These are phyloP conservation scores for Letharia lupina DNA, from an alignment of 495 filamentous ascomycete species.

Conservation along the genomic window DNA sequence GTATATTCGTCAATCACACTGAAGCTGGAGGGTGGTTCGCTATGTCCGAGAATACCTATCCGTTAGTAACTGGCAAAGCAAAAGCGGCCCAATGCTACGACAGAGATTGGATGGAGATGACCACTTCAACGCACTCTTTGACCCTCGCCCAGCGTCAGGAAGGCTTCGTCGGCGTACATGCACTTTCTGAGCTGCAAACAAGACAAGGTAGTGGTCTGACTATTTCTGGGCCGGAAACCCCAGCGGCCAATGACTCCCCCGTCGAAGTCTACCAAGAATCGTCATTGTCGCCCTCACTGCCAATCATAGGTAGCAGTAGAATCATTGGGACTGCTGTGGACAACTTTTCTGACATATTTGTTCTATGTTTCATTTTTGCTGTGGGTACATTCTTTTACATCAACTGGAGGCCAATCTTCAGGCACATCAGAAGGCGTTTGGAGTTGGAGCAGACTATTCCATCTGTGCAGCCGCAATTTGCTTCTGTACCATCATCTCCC, in stretches of 20 bases:
- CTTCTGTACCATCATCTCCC: constrained; percentile 41
- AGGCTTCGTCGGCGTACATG: constrained; percentile 46
- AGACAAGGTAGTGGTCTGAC: constrained; percentile 26
- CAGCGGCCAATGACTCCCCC: constrained; percentile 36
- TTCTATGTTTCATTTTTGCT: constrained; percentile 38
- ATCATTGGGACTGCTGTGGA: constrained; percentile 47
- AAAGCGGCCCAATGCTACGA: constrained; percentile 55
- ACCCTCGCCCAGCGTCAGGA: constrained; percentile 40
- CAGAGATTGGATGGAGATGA: constrained; percentile 42
- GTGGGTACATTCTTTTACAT: constrained; percentile 43
- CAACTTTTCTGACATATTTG: constrained; percentile 45
- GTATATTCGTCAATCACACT: constrained; percentile 82
- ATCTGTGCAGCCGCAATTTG: constrained; percentile 35
- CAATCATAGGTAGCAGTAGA: constrained; percentile 40
- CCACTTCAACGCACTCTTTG: constrained; percentile 34
- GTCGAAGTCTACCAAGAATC: constrained; percentile 34
- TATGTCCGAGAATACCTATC: constrained; percentile 80
- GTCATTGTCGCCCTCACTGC: constrained; percentile 39
- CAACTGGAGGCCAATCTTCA: constrained; percentile 42
- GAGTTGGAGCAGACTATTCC: constrained; percentile 46
- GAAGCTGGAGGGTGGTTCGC: constrained; percentile 86
- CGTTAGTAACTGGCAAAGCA: constrained; percentile 64
- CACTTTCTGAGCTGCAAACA: constrained; percentile 27
- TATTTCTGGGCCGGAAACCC: constrained; percentile 25
- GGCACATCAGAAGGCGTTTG: constrained; percentile 43